Evolutionary conservation across 2,329 filamentous ascomycete species (phyloP).

Genomic region (Aspergillus alliaceus): DNA sequence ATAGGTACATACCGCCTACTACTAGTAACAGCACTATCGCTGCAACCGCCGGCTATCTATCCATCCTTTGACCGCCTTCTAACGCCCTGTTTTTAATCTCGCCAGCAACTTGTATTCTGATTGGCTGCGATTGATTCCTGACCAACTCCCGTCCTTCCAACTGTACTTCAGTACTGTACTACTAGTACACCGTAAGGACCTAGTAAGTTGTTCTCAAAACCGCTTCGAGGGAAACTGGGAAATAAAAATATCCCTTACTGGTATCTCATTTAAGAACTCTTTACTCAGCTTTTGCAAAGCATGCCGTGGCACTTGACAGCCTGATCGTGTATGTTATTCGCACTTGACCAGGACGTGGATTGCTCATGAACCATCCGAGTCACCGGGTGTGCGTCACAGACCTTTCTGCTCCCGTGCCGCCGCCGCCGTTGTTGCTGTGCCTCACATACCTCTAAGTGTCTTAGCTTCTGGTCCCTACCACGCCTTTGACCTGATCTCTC

Average conservation of each 20-base stretch:
- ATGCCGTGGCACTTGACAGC: neutral
- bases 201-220: neutral
- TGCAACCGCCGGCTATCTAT: neutral
- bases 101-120: neutral
- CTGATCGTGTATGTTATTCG: neutral
- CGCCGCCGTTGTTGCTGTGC: conserved; percentile 8
- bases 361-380: conserved; percentile 32
- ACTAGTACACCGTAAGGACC: neutral
- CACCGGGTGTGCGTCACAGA: conserved; percentile 46
- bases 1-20: neutral
- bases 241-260: conserved; percentile 2
- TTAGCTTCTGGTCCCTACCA: conserved; percentile 1
- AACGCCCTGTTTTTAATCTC: neutral
- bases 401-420: conserved; percentile 14
- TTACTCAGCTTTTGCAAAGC: neutral
- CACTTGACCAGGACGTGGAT: conserved; percentile 13
- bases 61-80: neutral
- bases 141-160: neutral
- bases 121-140: neutral
- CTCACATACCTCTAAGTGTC: conserved; percentile 6
- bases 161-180: neutral
- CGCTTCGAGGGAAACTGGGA: neutral
- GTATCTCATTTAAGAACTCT: neutral
- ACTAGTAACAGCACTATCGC: neutral
- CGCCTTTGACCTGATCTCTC: conserved; percentile 9